A percentile compares a stretch with the other conserved stretches of the same genome.
Conservation (phyloP, 2,329 filamentous ascomycete species). For the Penicillium sp. region DNA sequence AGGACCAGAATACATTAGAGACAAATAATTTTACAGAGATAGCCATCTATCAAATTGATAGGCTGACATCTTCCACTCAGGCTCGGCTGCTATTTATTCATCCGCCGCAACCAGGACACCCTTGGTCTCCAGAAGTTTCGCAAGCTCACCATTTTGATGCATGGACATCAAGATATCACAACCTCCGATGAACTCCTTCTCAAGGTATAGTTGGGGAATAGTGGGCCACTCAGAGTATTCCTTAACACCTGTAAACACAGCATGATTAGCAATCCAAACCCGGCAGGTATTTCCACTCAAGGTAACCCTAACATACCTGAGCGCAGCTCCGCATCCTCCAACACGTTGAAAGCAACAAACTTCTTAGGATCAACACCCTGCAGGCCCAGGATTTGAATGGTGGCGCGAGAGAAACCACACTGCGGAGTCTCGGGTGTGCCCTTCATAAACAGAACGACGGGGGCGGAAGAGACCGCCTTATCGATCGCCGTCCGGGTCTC, state of each 20-base stretch:
- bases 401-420: slow-evolving; percentile 91
- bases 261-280: background rate
- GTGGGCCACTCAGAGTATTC: slow-evolving; percentile 99
- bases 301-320: slow-evolving; percentile 50
- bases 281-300: background rate
- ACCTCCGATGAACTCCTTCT: slow-evolving; percentile 94
- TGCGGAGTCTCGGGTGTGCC: slow-evolving; percentile 91
- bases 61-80: background rate
- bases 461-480: slow-evolving; percentile 74
- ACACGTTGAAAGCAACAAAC: slow-evolving; percentile 95
- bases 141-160: slow-evolving; percentile 91
- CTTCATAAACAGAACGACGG: slow-evolving; percentile 98
- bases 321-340: slow-evolving; percentile 81
- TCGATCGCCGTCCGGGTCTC: slow-evolving; percentile 77
- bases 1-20: slow-evolving; percentile 6
- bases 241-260: slow-evolving; percentile 65
- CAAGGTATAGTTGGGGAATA: slow-evolving; percentile 90
- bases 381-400: slow-evolving; percentile 85
- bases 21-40: slow-evolving; percentile 14
- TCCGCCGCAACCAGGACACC: slow-evolving; percentile 65
- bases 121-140: slow-evolving; percentile 86
- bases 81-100: slow-evolving; percentile 19
- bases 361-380: slow-evolving; percentile 92
- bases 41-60: slow-evolving; percentile 6
- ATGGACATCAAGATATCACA: slow-evolving; percentile 94